Conservation (phyloP, 2,329 filamentous ascomycete genomes). For the Zasmidium citrigriseum region DNA sequence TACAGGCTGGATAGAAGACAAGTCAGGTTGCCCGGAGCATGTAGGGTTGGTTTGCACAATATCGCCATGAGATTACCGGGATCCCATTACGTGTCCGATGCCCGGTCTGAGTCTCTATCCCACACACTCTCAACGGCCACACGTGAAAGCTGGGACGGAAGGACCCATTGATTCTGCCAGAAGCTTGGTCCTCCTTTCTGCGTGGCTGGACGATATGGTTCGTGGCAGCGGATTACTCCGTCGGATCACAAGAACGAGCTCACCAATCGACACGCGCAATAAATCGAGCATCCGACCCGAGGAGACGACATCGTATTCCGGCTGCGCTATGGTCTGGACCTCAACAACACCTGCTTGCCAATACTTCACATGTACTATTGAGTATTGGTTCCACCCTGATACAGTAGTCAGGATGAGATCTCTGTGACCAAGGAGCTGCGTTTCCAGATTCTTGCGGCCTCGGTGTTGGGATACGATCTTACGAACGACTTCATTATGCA, state of each 20-base stretch:
- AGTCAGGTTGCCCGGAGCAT: neutral
- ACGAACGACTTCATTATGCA: neutral
- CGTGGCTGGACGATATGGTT: neutral
- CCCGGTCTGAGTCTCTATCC: neutral
- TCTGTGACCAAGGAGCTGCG: neutral
- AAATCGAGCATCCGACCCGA: neutral
- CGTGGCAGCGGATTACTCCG: neutral
- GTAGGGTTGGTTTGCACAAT: neutral
- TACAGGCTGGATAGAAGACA: neutral
- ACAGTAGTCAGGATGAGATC: neutral
- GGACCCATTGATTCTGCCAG: neutral
- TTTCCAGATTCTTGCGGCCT: neutral
- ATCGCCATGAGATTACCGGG: neutral
- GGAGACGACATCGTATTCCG: neutral
- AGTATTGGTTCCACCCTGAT: neutral
- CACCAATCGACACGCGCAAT: neutral
- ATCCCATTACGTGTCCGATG: neutral
- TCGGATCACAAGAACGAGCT: neutral
- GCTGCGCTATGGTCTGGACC: neutral
- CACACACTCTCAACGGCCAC: neutral
- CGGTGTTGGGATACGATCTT: neutral
- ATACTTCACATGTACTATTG: neutral
- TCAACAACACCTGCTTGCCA: neutral
- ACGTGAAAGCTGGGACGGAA: neutral
- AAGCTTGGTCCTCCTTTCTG: neutral